Percentiles rank a stretch among this genome's conserved stretches.
Conservation (phyloP, 2,329 filamentous ascomycete genomes). For the Monosporascus sp. region DNA sequence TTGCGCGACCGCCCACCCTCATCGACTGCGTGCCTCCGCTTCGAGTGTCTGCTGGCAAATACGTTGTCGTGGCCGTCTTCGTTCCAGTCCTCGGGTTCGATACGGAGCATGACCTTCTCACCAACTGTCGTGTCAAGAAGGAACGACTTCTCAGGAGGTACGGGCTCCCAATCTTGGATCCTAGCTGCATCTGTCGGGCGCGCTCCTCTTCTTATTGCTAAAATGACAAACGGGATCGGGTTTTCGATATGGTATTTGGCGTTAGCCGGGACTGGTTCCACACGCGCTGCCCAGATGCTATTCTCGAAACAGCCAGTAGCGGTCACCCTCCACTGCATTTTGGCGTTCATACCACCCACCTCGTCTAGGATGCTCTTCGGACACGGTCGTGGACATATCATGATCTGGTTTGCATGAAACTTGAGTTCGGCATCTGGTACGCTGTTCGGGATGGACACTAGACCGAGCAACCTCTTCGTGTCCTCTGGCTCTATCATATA, state of each 20-base stretch:
- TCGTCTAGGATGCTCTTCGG: conserved; percentile 69
- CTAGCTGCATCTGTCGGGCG: conserved; percentile 73
- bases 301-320: conserved; percentile 71
- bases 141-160: conserved; percentile 64
- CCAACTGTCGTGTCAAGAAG: conserved; percentile 78
- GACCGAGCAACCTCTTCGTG: conserved; percentile 63
- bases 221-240: conserved; percentile 69
- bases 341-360: conserved; percentile 80
- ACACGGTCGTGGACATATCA: conserved; percentile 77
- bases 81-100: conserved; percentile 63
- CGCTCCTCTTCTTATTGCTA: conserved; percentile 71
- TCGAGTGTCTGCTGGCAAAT: conserved; percentile 54
- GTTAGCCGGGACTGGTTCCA: conserved; percentile 64
- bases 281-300: conserved; percentile 79
- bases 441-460: conserved; percentile 58
- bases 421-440: conserved; percentile 67
- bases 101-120: conserved; percentile 77
- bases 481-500: conserved; percentile 75
- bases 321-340: conserved; percentile 77
- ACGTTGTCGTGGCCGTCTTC: conserved; percentile 61
- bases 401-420: conserved; percentile 80
- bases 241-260: conserved; percentile 75
- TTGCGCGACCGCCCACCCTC: conserved; percentile 26
- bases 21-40: conserved; percentile 53
- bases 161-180: conserved; percentile 78